Base-by-base conservation (phyloP, 2,329 filamentous ascomycete genomes). In the Fusarium liriodendri region DNA sequence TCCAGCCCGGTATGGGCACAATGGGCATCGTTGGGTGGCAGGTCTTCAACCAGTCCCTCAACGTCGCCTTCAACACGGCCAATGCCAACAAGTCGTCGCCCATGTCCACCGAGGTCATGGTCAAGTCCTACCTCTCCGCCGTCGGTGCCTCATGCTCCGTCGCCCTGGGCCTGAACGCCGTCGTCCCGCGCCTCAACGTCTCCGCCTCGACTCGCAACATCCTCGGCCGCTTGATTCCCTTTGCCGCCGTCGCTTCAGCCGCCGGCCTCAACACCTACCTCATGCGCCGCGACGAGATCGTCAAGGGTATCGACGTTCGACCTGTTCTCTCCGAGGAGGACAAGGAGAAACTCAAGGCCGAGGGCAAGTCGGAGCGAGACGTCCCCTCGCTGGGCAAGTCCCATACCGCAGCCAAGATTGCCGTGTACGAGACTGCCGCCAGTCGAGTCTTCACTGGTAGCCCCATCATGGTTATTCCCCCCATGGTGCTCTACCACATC, bases 41-140 rank as follows among this genome's bases (percentile, higher is more conserved):
- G 85, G 91, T 98, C 67, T 91, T 94, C 76, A 99, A 99, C 85
- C 97, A 99, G 86, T 98, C 95, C 14, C 92, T 99, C 78, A 99
- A 99, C 82, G 97, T 99, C 32, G 96, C 95, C 76, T 96, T 99
- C 88, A 99, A 99, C 89, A 95, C 91, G 82, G 94, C 96, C 80
- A 99, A 99, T 83, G 95, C 96, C 73, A 99, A 99, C 89, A 99
- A 99, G 84, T 98, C 95, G 42, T 95, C 95, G 4, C 95, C 96
- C 1, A 89, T 98, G 72, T 93, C 94, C 22, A 93, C 91, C 68
- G 90, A 90, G 25, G 94, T 94, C 76, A 92, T 99, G 72, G 89
- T 92, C 71, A 92, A 98, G 84, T 98, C 95, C 61, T 99, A 98
- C 87, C 90, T 93, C 81, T 89, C 98, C 70, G 97, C 97, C 63